Evolutionary conservation across 2,329 filamentous ascomycete species (phyloP).

Genomic region (Pseudocercospora eumusae): DNA sequence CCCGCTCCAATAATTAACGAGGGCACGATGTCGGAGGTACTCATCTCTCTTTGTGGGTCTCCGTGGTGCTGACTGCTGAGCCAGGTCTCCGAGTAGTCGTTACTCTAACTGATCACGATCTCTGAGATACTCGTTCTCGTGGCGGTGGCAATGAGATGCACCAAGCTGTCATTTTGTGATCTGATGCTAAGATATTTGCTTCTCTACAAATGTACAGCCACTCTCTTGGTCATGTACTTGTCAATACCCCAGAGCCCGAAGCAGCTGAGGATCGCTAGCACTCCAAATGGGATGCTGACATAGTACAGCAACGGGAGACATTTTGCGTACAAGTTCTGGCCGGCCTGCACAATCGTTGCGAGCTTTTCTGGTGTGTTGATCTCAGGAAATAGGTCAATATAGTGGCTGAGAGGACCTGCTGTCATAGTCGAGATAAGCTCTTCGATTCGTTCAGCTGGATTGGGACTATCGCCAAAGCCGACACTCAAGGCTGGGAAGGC

Average conservation of each 20-base stretch:
- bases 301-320: conserved; percentile 28
- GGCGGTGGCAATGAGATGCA: not conserved
- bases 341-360: conserved; percentile 16
- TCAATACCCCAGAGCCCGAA: conserved; percentile 25
- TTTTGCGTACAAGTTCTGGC: conserved; percentile 29
- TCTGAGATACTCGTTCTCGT: no score
- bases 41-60: no score
- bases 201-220: not conserved
- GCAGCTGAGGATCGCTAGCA: conserved; percentile 23
- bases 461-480: conserved; percentile 13
- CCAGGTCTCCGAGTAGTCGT: no score
- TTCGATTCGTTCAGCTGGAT: conserved; percentile 12
- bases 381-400: conserved; percentile 24
- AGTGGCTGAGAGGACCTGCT: conserved; percentile 22
- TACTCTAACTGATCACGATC: not conserved
- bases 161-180: not conserved
- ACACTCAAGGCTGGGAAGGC: not conserved
- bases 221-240: conserved; percentile 20
- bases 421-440: conserved; percentile 23
- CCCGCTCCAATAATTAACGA: no score
- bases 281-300: conserved; percentile 25
- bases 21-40: no score
- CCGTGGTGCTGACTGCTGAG: no score
- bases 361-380: conserved; percentile 18
- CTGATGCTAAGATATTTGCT: not conserved